A percentile compares a stretch with the other conserved stretches of the same genome.
Evolutionary conservation across 148 eudicot species (phyloP).

Genomic region (Cornus florida): DNA sequence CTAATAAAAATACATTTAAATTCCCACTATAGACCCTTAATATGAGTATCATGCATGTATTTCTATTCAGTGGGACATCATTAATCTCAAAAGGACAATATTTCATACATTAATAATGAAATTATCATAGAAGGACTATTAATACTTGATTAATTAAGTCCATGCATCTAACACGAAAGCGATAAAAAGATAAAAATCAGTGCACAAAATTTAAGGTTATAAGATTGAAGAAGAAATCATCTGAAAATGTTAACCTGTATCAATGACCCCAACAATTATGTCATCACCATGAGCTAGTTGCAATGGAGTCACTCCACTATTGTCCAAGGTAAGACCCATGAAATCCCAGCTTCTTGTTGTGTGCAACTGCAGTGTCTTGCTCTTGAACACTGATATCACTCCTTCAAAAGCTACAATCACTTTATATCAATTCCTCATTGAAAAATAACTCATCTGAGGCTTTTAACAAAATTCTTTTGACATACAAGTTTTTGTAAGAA

Average conservation of each 20-base stretch:
- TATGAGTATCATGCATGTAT: no score
- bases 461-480: background rate
- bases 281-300: constrained; percentile 41
- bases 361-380: constrained; percentile 32
- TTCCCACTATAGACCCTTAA: no score
- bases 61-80: no score
- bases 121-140: no score
- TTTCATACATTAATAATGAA: no score
- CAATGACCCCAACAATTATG: constrained; percentile 46
- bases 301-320: constrained; percentile 23
- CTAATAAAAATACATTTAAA: no score
- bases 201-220: no score
- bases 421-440: background rate
- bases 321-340: constrained; percentile 36
- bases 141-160: no score
- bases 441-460: background rate
- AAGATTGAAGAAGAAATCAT: no score
- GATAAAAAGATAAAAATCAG: no score
- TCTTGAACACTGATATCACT: constrained; percentile 48
- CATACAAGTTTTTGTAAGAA: background rate
- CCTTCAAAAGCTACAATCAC: constrained; percentile 32
- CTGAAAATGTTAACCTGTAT: constrained; percentile 32
- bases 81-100: no score
- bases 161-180: no score
- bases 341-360: constrained; percentile 68